phyloP scores from a whole-genome alignment of 1,284 basidiomycete genomes.

The Blastosporella zonata region DNA sequence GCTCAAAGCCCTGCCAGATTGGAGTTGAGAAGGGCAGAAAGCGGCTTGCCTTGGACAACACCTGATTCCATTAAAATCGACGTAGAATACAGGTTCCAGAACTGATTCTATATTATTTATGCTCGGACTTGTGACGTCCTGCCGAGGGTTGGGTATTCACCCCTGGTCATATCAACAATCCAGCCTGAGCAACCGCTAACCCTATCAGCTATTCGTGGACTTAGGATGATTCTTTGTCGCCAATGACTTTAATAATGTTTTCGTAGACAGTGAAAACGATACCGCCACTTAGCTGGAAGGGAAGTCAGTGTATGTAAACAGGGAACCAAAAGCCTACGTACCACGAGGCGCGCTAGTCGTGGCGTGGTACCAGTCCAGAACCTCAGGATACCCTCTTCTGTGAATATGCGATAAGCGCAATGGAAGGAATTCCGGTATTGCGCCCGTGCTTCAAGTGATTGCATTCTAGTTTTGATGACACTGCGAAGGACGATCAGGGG shows the following conservation, averaged over 20 bases:
- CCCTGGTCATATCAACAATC: no score
- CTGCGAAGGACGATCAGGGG: conserved; percentile 36
- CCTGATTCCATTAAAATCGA: not conserved
- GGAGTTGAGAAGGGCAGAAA: conserved; percentile 18
- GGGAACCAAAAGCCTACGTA: conserved; percentile 42
- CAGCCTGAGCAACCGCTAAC: no score
- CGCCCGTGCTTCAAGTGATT: conserved; percentile 78
- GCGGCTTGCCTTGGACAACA: not conserved
- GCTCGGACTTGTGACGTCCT: no score
- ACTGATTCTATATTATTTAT: no score
- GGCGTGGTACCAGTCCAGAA: conserved; percentile 99
- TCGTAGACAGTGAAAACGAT: conserved; percentile 96
- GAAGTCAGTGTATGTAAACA: conserved; percentile 2
- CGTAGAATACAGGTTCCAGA: no score
- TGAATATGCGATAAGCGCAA: conserved; percentile 89
- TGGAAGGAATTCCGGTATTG: conserved; percentile 93
- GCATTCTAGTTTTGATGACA: conserved; percentile 98
- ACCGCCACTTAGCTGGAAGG: conserved; percentile 78
- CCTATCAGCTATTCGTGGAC: no score
- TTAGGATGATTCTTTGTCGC: conserved; percentile 14
- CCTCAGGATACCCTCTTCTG: conserved; percentile 81
- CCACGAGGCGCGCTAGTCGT: conserved; percentile 78
- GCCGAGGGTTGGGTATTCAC: no score
- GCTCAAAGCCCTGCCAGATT: conserved; percentile 8
- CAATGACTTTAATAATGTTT: conserved; percentile 55